A percentile compares a stretch with the other conserved stretches of the same genome.
Evolutionary conservation across 2,329 filamentous ascomycete species (phyloP).

Genomic region (Phoma sp.): DNA sequence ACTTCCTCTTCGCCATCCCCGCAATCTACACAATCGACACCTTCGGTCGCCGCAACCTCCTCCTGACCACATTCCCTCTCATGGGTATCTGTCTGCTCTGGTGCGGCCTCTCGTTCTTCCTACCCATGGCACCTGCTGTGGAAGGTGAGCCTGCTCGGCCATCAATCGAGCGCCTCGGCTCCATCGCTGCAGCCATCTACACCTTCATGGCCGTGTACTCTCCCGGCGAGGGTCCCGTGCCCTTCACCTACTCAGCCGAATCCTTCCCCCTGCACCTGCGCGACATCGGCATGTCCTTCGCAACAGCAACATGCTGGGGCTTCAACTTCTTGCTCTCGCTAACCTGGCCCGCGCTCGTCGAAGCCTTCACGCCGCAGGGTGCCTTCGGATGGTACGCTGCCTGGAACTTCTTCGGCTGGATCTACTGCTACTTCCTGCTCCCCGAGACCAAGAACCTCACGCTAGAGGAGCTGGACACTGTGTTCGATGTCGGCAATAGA

Average conservation of each 20-base stretch:
- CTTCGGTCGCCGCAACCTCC: conserved; percentile 53
- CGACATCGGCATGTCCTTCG: conserved; percentile 49
- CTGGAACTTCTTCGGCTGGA: conserved; percentile 61
- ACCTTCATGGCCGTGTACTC: conserved; percentile 58
- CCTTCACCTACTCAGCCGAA: conserved; percentile 52
- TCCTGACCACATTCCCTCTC: conserved; percentile 54
- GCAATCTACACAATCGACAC: conserved; percentile 55
- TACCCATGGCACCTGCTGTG: conserved; percentile 23
- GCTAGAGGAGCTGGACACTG: conserved; percentile 39
- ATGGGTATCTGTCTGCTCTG: conserved; percentile 52
- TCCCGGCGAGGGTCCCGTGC: conserved; percentile 39
- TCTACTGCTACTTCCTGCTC: conserved; percentile 44
- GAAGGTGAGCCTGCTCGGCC: conserved; percentile 2
- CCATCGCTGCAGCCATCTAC: conserved; percentile 53
- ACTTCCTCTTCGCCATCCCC: conserved; percentile 55
- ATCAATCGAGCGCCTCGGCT: conserved; percentile 34
- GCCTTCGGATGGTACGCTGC: conserved; percentile 64
- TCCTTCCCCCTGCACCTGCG: conserved; percentile 54
- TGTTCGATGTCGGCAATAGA: conserved; percentile 40
- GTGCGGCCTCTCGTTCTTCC: conserved; percentile 39
- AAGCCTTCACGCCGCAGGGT: conserved; percentile 58
- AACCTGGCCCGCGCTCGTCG: conserved; percentile 60
- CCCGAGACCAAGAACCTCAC: conserved; percentile 42
- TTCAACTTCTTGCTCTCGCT: conserved; percentile 63
- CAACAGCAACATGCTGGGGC: conserved; percentile 63